Evolutionary conservation across 331 rosid genomes (phyloP).

Genomic region (Spiraea crenata): DNA sequence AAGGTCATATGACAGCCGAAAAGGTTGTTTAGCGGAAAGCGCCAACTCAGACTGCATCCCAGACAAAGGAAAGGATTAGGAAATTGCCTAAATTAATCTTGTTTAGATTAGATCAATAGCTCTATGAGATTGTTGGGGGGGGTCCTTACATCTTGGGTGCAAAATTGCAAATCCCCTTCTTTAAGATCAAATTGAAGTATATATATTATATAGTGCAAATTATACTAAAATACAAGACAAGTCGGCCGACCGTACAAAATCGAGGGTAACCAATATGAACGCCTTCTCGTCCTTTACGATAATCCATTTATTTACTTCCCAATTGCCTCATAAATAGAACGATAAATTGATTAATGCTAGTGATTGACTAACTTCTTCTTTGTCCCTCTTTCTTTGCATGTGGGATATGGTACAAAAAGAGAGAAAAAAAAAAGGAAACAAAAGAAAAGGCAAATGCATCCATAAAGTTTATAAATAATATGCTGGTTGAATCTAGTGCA

Average conservation of each 20-base stretch:
- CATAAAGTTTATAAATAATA: not conserved
- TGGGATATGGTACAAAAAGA: not conserved
- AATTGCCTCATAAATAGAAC: no score
- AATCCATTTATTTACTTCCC: not conserved
- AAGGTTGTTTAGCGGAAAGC: slow-evolving; percentile 15
- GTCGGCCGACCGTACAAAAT: no score
- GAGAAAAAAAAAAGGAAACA: not conserved
- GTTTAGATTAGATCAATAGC: not conserved
- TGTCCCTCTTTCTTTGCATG: not conserved
- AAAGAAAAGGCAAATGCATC: not conserved
- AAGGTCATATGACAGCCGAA: not conserved
- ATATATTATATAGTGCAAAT: no score
- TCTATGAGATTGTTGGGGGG: not conserved
- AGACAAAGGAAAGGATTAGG: not conserved
- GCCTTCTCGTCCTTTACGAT: no score
- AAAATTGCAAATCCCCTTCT: not conserved
- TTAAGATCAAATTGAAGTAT: not conserved
- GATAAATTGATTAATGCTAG: no score
- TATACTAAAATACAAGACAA: no score
- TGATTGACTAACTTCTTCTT: not conserved
- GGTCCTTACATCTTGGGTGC: not conserved
- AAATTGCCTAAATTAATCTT: not conserved
- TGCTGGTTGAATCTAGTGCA: slow-evolving; percentile 6
- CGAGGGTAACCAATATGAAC: no score
- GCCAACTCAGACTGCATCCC: not conserved